Conservation (phyloP, 352 stramenopile genomes). For the Phytophthora aleatoria region DNA sequence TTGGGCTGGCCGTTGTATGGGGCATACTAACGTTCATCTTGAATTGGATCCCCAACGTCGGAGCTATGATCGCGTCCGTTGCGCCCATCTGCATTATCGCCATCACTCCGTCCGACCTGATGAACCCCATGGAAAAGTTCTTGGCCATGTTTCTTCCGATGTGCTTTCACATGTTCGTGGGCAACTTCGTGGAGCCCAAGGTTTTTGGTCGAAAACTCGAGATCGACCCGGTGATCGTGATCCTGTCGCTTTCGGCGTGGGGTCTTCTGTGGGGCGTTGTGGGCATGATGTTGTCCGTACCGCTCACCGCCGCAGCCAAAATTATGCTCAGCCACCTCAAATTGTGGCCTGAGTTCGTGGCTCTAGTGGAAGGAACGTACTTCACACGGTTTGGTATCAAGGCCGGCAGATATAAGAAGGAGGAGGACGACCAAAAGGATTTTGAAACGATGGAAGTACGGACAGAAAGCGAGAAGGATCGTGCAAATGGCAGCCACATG, state of each 20-base stretch:
- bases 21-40: conserved; percentile 90
- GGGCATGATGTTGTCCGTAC: conserved; percentile 90
- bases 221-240: conserved; percentile 88
- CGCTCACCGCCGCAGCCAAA: conserved; percentile 83
- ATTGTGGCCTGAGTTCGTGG: conserved; percentile 87
- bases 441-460: conserved; percentile 81
- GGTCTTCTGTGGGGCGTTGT: conserved; percentile 86
- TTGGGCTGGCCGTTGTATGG: conserved; percentile 87
- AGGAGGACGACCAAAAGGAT: conserved; percentile 75
- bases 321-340: conserved; percentile 89
- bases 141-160: conserved; percentile 83
- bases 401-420: conserved; percentile 69
- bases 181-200: conserved; percentile 90
- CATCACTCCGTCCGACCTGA: conserved; percentile 81
- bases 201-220: conserved; percentile 88
- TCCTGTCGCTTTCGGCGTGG: conserved; percentile 88
- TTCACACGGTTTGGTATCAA: conserved; percentile 80
- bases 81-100: conserved; percentile 86
- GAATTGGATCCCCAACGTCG: conserved; percentile 91
- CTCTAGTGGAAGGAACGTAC: conserved; percentile 87
- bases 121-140: conserved; percentile 92
- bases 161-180: conserved; percentile 91
- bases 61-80: conserved; percentile 88
- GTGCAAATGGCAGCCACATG: conserved; percentile 38
- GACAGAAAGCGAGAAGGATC: conserved; percentile 73